Base-by-base conservation (phyloP, 352 stramenopile species). In the Aphanomyces euteiches region DNA sequence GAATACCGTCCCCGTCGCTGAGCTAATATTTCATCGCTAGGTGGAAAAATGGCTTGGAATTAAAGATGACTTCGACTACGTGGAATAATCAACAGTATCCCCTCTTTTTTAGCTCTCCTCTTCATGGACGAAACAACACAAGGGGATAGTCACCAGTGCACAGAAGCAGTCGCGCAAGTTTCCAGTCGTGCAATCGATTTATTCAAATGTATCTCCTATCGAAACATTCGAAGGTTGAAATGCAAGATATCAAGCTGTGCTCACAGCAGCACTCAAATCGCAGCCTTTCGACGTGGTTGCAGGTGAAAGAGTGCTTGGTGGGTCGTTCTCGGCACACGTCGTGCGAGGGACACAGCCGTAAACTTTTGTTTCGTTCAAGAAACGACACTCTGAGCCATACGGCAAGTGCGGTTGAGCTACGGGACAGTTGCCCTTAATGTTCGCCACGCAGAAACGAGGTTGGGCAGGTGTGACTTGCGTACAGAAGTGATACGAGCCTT, bases 41-140 rank as follows among this genome's bases (percentile, higher is more conserved):
- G 82, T 90, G 37, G 84, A 94, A 74, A 94, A 94, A 72, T 93
- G 85, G 87, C 83, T 94, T 7, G 85, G 80, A 5, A 87, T 94
- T 59, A 87, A 92, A 53, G 87, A 94, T 66, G 85, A 94, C 66
- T 94, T 94, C 57, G 87, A 94, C 75, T 94, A 94, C 57, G 71
- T 94, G 21, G 86, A 90, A 72, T 90, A 63, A 80, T 28, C 28
- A 28, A 28, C 28, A 28, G 28, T 28, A 28, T 28, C 28, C 28
- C 28, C 28, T 28, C 28, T 28, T 28, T 28, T 28, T 28, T 28
- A 28, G 28, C 28, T 28, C 28, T 28, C 28, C 28, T 28, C 28
- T 28, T 28, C 28, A 28, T 28, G 28, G 28, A 28, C 1, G 28
- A 28, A 28, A 28, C 28, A 28, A 28, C 28, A 28, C 28, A 28